Base-by-base conservation (phyloP, 805 yeast species). In the Myxozyma sirexii region DNA sequence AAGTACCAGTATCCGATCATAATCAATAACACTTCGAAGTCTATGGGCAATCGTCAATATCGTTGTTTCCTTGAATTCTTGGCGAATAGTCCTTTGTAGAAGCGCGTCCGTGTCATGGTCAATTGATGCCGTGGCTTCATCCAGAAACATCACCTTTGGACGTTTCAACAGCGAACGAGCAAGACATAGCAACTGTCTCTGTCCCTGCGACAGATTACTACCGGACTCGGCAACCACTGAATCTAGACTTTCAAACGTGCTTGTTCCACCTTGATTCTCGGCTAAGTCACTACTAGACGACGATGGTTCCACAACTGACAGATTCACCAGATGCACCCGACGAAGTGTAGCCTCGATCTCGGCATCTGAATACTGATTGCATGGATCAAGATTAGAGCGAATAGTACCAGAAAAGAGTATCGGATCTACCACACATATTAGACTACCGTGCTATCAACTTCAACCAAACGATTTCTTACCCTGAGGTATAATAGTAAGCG, bases 401-500 rank as follows among this genome's bases (percentile, higher is more conserved):
- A 89, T 82, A 0, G 91, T 81, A 21, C 96, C 96, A 64, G 84
- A 83, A 78, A 90, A 89, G 57, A 90, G 75, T 0, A 87, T 90
- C 0, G 97, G 96, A 67, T 90, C 96, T 50, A 15, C 6, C n/a
- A n/a, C n/a, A n/a, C n/a, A n/a, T n/a, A 35, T 6, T 23, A 19
- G 2, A 17, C 33, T 33, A 47, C 42, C 41, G 15, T 2, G 1
- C 31, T 27, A 1, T 3, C 19, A 26, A 8, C 3, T 7, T 10
- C 8, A 10, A 31, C 7, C 10, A 19, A 19, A 17, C 8, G n/a
- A 3, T 5, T 37, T 5, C 43, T 26, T 24, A 67, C 90, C 96
- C 72, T 90, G 96, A 3, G 97, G 97, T 69, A 90, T 90, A 63
- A 90, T 89, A 1, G 91, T 81, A 37, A 90, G 77, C 62, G 82